Conservation (phyloP, 75 land plant species). For the Azolla pinnata region DNA sequence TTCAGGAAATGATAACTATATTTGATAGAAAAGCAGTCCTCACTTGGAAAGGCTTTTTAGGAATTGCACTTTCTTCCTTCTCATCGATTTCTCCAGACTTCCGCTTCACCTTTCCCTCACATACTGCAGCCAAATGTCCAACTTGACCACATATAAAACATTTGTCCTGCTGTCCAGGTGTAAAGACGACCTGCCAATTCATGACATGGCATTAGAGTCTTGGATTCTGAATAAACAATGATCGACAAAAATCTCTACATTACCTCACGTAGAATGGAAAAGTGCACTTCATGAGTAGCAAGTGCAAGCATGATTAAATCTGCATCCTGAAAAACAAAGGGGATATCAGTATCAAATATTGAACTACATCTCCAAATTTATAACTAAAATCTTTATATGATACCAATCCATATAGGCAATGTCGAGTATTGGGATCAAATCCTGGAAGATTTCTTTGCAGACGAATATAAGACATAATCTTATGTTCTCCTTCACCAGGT, state of each 20-base stretch:
- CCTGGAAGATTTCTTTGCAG: conserved; percentile 80
- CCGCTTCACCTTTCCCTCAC: conserved; percentile 35
- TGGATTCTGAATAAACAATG: too few species aligned
- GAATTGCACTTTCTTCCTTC: conserved; percentile 13
- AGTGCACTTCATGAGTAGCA: conserved; percentile 94
- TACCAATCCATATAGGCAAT: conserved; percentile 92
- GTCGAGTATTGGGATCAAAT: conserved; percentile 85
- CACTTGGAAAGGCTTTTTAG: conserved; percentile 46
- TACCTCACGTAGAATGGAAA: conserved; percentile 92
- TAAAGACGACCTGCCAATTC: conserved; percentile 47
- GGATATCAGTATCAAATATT: neutral
- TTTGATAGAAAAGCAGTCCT: neutral
- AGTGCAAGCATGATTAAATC: conserved; percentile 94
- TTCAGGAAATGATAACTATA: neutral
- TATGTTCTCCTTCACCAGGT: conserved; percentile 99
- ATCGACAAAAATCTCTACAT: conserved; percentile 9
- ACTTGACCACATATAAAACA: conserved; percentile 83
- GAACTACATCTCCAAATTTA: neutral
- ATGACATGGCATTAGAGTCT: neutral
- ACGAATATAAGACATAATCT: conserved; percentile 92
- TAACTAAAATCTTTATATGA: conserved; percentile 16
- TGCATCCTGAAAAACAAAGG: conserved; percentile 63
- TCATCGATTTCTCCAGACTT: conserved; percentile 26
- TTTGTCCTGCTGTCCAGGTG: conserved; percentile 78
- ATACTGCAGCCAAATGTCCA: conserved; percentile 93